Percentiles rank a stretch among this genome's conserved stretches.
phyloP scores from a whole-genome alignment of 768 basidiomycete genomes.

The Trametes maxima region DNA sequence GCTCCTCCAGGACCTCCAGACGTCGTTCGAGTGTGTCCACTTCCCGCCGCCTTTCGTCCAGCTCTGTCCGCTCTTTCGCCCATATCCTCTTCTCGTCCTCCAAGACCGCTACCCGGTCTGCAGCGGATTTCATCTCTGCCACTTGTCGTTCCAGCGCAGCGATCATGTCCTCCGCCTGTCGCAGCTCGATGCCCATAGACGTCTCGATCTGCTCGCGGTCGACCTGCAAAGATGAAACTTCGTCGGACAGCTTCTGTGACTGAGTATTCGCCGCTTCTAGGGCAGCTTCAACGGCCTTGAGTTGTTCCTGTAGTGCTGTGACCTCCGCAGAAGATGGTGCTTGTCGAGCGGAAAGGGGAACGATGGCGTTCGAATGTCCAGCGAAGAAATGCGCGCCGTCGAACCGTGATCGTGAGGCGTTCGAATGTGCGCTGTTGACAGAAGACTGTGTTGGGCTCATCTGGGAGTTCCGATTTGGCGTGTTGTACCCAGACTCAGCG shows the following conservation, averaged over 20 bases:
- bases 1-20: constrained; percentile 46
- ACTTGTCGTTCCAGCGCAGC: constrained; percentile 57
- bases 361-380: constrained; percentile 69
- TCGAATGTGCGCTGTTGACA: constrained; percentile 43
- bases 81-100: constrained; percentile 52
- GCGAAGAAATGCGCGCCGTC: constrained; percentile 87
- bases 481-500: constrained; percentile 54
- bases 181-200: constrained; percentile 63
- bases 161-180: constrained; percentile 67
- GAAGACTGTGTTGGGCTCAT: constrained; percentile 53
- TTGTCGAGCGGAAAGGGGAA: constrained; percentile 47
- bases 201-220: constrained; percentile 76
- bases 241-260: constrained; percentile 61
- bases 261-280: constrained; percentile 60
- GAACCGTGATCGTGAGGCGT: constrained; percentile 59
- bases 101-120: constrained; percentile 39
- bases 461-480: constrained; percentile 52
- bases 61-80: constrained; percentile 48
- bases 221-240: constrained; percentile 58
- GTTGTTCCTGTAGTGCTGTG: constrained; percentile 59
- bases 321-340: constrained; percentile 51
- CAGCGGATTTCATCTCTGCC: constrained; percentile 51
- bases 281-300: constrained; percentile 61
- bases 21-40: constrained; percentile 44
- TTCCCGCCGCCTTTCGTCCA: constrained; percentile 39